Percentiles rank a stretch among this genome's conserved stretches.
Conservation (phyloP, 2,329 filamentous ascomycete genomes). For the Ascochyta rabiei region DNA sequence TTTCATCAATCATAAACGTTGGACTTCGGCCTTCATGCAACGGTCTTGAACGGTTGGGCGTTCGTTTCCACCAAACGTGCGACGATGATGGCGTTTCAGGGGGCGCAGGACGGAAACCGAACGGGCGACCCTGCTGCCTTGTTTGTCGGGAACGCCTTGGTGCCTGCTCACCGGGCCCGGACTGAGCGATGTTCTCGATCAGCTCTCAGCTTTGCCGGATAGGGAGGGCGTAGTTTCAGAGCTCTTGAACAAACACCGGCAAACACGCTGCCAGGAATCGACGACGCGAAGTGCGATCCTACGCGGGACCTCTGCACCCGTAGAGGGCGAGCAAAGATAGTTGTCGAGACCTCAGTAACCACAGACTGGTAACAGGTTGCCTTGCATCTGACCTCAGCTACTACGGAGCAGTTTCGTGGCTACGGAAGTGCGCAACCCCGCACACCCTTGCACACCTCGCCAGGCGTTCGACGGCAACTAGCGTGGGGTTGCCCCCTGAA, state of each 20-base stretch:
- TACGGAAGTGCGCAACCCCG: slow-evolving; percentile 27
- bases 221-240: slow-evolving; percentile 29
- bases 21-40: slow-evolving; percentile 9
- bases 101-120: slow-evolving; percentile 27
- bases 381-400: slow-evolving; percentile 21
- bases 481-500: slow-evolving; percentile 31
- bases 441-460: slow-evolving; percentile 22
- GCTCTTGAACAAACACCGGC: neutral
- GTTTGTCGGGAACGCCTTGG: slow-evolving; percentile 25
- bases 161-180: slow-evolving; percentile 15
- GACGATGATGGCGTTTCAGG: slow-evolving; percentile 39
- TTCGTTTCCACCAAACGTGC: slow-evolving; percentile 28
- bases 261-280: neutral
- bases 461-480: slow-evolving; percentile 14
- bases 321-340: slow-evolving; percentile 9
- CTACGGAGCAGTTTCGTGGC: slow-evolving; percentile 18
- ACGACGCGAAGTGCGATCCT: neutral
- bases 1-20: slow-evolving; percentile 14
- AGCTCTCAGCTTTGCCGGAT: slow-evolving; percentile 21
- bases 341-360: slow-evolving; percentile 15
- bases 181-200: slow-evolving; percentile 12
- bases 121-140: slow-evolving; percentile 30
- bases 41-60: slow-evolving; percentile 1
- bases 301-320: slow-evolving; percentile 1
- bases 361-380: slow-evolving; percentile 12